phyloP scores from a whole-genome alignment of 2,329 filamentous ascomycete species.

The Hymenoscyphus linearis region DNA sequence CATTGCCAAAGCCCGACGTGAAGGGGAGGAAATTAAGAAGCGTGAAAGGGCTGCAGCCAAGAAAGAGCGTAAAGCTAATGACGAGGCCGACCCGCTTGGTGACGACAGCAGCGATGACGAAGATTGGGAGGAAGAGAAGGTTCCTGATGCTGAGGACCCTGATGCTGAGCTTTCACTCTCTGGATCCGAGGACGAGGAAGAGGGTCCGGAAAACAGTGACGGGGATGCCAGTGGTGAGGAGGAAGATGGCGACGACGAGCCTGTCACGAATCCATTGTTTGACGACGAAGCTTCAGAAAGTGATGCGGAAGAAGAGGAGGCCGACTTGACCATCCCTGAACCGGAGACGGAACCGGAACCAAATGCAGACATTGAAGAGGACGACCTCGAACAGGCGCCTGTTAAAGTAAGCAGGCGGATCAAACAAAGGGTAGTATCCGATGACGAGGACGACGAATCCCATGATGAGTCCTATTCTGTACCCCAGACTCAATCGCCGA shows the following conservation, averaged over 20 bases:
- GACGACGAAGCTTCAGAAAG: slow-evolving; percentile 35
- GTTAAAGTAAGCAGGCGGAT: slow-evolving; percentile 16
- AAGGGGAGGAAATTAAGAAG: slow-evolving; percentile 73
- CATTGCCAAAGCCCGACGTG: slow-evolving; percentile 74
- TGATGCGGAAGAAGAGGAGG: slow-evolving; percentile 34
- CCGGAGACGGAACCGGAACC: slow-evolving; percentile 30
- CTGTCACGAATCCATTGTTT: slow-evolving; percentile 34
- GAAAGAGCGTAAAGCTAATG: slow-evolving; percentile 47
- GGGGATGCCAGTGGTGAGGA: slow-evolving; percentile 32
- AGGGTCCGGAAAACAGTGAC: slow-evolving; percentile 35
- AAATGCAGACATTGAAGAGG: slow-evolving; percentile 26
- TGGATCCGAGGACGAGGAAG: slow-evolving; percentile 36
- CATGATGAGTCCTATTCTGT: slow-evolving; percentile 18
- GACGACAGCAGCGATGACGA: slow-evolving; percentile 50
- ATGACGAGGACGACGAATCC: slow-evolving; percentile 40
- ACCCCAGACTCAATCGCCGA: slow-evolving; percentile 27
- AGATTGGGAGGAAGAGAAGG: slow-evolving; percentile 44
- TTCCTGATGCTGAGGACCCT: slow-evolving; percentile 34
- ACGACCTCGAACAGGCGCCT: slow-evolving; percentile 21
- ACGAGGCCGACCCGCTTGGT: slow-evolving; percentile 39
- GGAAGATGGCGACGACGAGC: slow-evolving; percentile 36
- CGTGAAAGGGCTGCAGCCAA: slow-evolving; percentile 71
- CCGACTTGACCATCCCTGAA: slow-evolving; percentile 30
- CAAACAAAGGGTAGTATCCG: slow-evolving; percentile 32
- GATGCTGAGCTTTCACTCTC: slow-evolving; percentile 37